Conservation (phyloP, 768 basidiomycete species). For the Dacryopinax primogenitus region DNA sequence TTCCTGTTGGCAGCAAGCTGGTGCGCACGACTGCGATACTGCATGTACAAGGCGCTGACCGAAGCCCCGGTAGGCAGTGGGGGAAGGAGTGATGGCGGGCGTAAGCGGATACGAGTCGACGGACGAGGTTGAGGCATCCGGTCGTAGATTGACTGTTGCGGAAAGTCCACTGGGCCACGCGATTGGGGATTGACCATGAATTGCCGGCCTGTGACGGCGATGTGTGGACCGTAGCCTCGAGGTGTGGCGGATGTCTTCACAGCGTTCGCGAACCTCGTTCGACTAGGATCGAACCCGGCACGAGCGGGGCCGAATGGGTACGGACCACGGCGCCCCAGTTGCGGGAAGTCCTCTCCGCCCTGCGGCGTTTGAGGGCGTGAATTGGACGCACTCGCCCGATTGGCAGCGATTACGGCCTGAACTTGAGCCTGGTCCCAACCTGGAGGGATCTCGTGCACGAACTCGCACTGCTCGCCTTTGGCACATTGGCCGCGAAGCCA, state of each 20-base stretch:
- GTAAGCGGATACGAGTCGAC: constrained; percentile 75
- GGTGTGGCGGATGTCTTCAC: constrained; percentile 46
- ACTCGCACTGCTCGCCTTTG: constrained; percentile 93
- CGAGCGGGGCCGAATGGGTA: constrained; percentile 25
- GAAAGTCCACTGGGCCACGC: neutral
- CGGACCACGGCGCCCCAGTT: constrained; percentile 20
- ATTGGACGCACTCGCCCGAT: neutral
- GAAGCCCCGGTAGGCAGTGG: constrained; percentile 77
- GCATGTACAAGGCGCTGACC: constrained; percentile 71
- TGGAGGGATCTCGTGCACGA: constrained; percentile 80
- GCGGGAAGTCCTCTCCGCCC: constrained; percentile 31
- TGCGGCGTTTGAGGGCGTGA: constrained; percentile 52
- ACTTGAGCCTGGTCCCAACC: constrained; percentile 52
- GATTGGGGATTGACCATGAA: constrained; percentile 9
- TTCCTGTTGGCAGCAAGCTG: constrained; percentile 90
- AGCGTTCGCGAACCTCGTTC: constrained; percentile 81
- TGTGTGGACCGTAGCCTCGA: constrained; percentile 12
- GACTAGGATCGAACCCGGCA: constrained; percentile 49
- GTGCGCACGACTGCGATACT: constrained; percentile 74
- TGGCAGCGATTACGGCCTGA: constrained; percentile 48
- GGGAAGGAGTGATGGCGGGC: constrained; percentile 69
- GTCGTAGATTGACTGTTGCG: neutral
- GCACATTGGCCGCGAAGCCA: constrained; percentile 97
- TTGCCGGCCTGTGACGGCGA: constrained; percentile 9
- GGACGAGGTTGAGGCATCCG: constrained; percentile 28